Evolutionary conservation across 1,284 basidiomycete species (phyloP), one percentile per base, ranked within the genome.

Genomic region (Erythrobasidium hasegawianum): DNA sequence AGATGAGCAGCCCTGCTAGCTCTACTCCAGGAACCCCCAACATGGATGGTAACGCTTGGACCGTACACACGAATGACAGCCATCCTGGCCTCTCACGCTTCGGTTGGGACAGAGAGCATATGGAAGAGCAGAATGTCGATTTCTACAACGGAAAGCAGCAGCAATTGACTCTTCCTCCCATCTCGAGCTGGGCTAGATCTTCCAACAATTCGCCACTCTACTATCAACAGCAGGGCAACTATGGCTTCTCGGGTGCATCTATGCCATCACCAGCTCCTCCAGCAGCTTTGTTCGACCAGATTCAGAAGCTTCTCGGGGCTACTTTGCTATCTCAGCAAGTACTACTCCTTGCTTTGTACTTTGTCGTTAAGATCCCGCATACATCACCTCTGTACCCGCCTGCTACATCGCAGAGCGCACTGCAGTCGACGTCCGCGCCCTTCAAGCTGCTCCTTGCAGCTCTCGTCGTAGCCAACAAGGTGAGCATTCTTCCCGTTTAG

Each of bases 391-490:
- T 71, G 49, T 67, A 71, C 53, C 70, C 70, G 38, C 67, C 72
- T 39, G 69, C 70, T 20, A 64, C 69, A 40, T 69, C 70, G 41
- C 71, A 72, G 57, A 61, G 59, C 40, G 70, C 69, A 9, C 67
- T 70, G 53, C 64, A 69, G 40, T 52, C 50, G 43, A 60, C 56
- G 10, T 54, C 72, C 2, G 71, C 72, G 14, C 72, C 73, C 27
- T 74, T 72, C 71, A 74, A 74, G 70, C 64, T 73, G 20, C 47
- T 74, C 29, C 68, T 74, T 41, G 73, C 72, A 29, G 68, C 72
- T 13, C 68, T 74, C 45, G 72, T 74, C 55, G 26, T 73, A 26
- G 73, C 73, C 52, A 74, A 74, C 68, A 74, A 74, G 64, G 70
- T 71, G 26, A 43, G 65, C n/a, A n/a, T 62, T 1, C 11, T 18